phyloP scores from a whole-genome alignment of 176 grass and related monocot genomes.

The Triticum timopheevii region DNA sequence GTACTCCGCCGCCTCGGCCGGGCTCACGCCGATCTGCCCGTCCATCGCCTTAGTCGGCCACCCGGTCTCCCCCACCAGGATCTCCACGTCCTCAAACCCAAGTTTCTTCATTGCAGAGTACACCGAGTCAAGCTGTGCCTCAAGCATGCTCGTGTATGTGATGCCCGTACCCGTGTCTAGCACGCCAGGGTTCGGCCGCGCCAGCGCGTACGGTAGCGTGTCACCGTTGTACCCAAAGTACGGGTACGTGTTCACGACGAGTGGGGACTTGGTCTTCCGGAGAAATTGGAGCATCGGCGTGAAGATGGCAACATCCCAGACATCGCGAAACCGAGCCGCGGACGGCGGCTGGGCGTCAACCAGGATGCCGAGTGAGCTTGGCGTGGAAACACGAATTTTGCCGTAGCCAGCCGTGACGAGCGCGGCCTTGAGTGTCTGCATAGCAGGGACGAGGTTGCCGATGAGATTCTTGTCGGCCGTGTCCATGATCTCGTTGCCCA shows the following conservation, averaged over 20 bases:
- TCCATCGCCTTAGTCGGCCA: conserved; percentile 76
- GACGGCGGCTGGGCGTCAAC: conserved; percentile 57
- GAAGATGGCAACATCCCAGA: conserved; percentile 57
- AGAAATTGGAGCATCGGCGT: conserved; percentile 83
- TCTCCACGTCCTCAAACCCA: conserved; percentile 76
- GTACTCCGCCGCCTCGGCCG: conserved; percentile 59
- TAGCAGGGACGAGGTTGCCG: conserved; percentile 63
- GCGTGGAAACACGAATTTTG: conserved; percentile 70
- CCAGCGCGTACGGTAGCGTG: conserved; percentile 68
- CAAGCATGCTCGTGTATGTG: conserved; percentile 85
- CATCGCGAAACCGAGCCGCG: conserved; percentile 56
- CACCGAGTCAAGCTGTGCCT: conserved; percentile 85
- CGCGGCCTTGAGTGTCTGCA: conserved; percentile 47
- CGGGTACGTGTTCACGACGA: conserved; percentile 86
- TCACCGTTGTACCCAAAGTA: conserved; percentile 88
- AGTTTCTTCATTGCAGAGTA: conserved; percentile 78
- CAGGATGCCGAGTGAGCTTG: conserved; percentile 74
- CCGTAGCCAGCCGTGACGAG: conserved; percentile 51
- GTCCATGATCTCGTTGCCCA: conserved; percentile 82
- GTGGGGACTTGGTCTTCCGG: conserved; percentile 47
- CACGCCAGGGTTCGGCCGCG: conserved; percentile 56
- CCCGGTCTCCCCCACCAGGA: conserved; percentile 79
- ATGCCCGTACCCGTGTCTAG: conserved; percentile 58
- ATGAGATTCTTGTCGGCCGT: conserved; percentile 62
- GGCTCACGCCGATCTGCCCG: conserved; percentile 62